Evolutionary conservation across 345 rosid genomes (phyloP).

Genomic region (Syzygium oleosum): DNA sequence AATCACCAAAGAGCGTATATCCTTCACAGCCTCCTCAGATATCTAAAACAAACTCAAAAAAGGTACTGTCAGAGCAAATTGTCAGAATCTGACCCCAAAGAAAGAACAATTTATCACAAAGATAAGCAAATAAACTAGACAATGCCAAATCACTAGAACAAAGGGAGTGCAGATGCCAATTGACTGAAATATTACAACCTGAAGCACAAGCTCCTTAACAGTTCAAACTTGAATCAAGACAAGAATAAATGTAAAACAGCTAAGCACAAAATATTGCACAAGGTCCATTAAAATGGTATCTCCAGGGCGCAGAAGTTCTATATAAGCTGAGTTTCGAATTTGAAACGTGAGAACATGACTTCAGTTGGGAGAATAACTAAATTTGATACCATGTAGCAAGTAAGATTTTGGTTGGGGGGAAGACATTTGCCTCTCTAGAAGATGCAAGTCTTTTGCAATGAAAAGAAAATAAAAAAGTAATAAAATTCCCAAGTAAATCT

Average conservation of each 20-base stretch:
- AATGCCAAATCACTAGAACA: not conserved
- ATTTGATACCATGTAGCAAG: not conserved
- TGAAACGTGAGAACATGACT: not conserved
- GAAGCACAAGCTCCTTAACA: not conserved
- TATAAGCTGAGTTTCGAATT: not conserved
- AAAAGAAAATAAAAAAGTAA: not conserved
- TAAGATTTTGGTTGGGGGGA: not conserved
- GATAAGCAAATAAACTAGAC: not conserved
- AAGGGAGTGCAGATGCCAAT: not conserved
- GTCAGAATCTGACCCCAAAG: not conserved
- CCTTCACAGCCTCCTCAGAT: conserved; percentile 80
- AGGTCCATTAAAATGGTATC: not conserved
- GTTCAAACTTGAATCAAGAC: not conserved
- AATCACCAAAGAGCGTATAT: conserved; percentile 51
- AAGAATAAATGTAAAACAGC: not conserved
- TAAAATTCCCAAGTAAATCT: not conserved
- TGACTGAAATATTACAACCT: not conserved
- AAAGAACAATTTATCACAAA: not conserved
- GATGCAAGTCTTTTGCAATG: not conserved
- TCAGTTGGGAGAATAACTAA: not conserved
- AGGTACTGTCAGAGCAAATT: not conserved
- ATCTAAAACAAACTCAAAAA: conserved; percentile 40
- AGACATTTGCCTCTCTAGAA: not conserved
- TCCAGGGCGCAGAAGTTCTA: not conserved
- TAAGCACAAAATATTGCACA: not conserved